Percentiles rank a stretch among this genome's conserved stretches.
These are phyloP conservation scores for Coemansia sp. DNA, from an alignment of 192 early-diverging fungal genomes.

Conservation along the genomic window DNA sequence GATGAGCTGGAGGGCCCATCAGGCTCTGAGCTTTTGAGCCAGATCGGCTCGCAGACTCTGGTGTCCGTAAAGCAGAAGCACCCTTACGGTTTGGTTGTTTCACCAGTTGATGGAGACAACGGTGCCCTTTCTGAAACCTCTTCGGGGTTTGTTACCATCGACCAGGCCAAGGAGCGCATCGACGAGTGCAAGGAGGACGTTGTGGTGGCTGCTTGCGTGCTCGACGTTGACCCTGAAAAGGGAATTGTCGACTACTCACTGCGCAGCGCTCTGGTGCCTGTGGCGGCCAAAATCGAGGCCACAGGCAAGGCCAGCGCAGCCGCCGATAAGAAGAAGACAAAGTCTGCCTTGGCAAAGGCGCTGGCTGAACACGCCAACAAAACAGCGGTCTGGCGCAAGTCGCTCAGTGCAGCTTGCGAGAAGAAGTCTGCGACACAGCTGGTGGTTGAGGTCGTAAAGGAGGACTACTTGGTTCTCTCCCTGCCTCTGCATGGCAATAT, in stretches of 20 bases:
- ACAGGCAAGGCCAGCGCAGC: slow-evolving; percentile 13
- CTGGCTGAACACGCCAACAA: slow-evolving; percentile 6
- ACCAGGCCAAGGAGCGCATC: slow-evolving; percentile 56
- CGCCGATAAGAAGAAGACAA: slow-evolving; percentile 32
- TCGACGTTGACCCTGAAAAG: slow-evolving; percentile 70
- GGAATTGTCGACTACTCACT: slow-evolving; percentile 65
- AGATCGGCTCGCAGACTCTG: slow-evolving; percentile 49
- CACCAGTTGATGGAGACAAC: slow-evolving; percentile 17
- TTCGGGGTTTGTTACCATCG: slow-evolving; percentile 59
- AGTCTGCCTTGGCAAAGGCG: slow-evolving; percentile 10
- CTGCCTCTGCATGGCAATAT: slow-evolving; percentile 57
- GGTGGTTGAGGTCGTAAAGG: slow-evolving; percentile 72
- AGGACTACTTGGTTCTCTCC: slow-evolving; percentile 71
- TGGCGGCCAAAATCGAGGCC: neutral
- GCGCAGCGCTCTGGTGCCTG: slow-evolving; percentile 34
- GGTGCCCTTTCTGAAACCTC: slow-evolving; percentile 32
- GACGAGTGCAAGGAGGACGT: slow-evolving; percentile 52
- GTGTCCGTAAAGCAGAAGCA: slow-evolving; percentile 53
- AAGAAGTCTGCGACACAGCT: slow-evolving; percentile 48
- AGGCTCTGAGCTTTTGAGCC: slow-evolving; percentile 50
- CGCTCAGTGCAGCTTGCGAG: slow-evolving; percentile 30
- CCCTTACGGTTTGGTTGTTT: slow-evolving; percentile 59
- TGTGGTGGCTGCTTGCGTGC: slow-evolving; percentile 57
- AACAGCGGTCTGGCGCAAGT: slow-evolving; percentile 17
- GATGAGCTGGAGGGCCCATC: slow-evolving; percentile 37